Evolutionary conservation across 768 basidiomycete species (phyloP), one percentile per base, ranked within the genome.

Genomic region (Trichaptum fuscoviolaceum): DNA sequence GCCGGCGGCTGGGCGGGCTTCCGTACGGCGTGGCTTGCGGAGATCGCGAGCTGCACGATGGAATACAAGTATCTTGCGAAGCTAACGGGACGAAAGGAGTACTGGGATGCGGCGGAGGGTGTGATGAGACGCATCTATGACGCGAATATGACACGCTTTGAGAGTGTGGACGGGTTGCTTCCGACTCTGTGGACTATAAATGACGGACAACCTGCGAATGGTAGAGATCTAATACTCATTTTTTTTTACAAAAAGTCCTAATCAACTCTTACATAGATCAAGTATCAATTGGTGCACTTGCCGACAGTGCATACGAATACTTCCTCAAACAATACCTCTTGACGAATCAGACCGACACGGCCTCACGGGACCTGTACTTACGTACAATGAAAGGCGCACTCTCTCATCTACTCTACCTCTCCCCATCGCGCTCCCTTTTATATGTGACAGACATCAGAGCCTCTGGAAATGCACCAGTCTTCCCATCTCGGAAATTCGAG

Each of bases 51-150:
- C 58, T 80, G 91, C 65, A 93, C 95, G 73, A 74, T 96, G 63
- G 95, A 96, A 75, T 92, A 93, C 74, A 84, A 89, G 65, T 95
- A 95, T 70, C 83, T 96, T 1, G 90, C 91, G 1, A 88, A 91
- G 69, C 74, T 88, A 10, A 94, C 92, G 0, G 90, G 90, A 1
- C 88, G 90, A 68, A 82, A 83, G 63, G 81, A 80, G 42, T 87
- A 89, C 71, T 83, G 81, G 67, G 81, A 85, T 64, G 82, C 81
- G 67, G 89, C 42, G 20, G 42, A 52, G 42, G 42, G 42, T 52
- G 42, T 52, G 60, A 35, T 35, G 63, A 24, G 34, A 30, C 7
- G 27, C 7, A 17, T 26, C 15, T 52, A 52, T 52, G 42, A 52
- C 20, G 42, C 42, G 42, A 52, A 52, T 52, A 15, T 52, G 42